Base-by-base conservation (phyloP, 306 rosid species). In the Gastrolobium villosum region DNA sequence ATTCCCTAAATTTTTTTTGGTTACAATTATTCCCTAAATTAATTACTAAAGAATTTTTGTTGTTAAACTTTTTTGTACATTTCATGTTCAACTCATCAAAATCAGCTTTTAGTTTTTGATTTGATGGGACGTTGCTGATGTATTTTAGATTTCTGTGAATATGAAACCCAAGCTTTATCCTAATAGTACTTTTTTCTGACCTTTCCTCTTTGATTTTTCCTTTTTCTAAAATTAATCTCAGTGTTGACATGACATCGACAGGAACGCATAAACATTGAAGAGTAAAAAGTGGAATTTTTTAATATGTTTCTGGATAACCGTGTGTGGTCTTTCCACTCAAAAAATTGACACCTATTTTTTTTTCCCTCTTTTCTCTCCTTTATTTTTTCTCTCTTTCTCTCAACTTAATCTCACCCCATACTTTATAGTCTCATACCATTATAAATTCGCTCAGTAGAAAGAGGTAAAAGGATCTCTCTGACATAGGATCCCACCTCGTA, bases 61-160 rank as follows among this genome's bases (percentile, higher is more conserved):
- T 31, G 5, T 7, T 30, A 32, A 63, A 52, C n/a, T 49, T 64
- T 55, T 64, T 55, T 70, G 4, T 66, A 66, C 7, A 46, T 65
- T 74, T 66, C 10, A 40, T 10, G 9, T 68, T 6, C 28, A 15
- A 5, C 11, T 43, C 14, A 52, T 10, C 68, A 9, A 7, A 65
- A 46, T 76, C 3, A 59, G 76, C 72, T 60, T 81, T 80, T 50
- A 4, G 15, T 13, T 71, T 14, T 69, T 84, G 87, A 86, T 86
- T 44, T 79, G 81, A 70, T 80, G 56, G 63, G 88, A 77, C 91
- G 26, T 40, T 52, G 34, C 65, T 70, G 89, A 84, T 75, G 74
- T 37, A 50, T 34, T 79, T 46, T 85, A 78, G 80, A 68, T 37
- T 79, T 11, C 52, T 54, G 61, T 81, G 81, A 82, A 61, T 49